These are phyloP conservation scores for Penicillium soppii DNA, from an alignment of 495 filamentous ascomycete genomes.

Conservation along the genomic window DNA sequence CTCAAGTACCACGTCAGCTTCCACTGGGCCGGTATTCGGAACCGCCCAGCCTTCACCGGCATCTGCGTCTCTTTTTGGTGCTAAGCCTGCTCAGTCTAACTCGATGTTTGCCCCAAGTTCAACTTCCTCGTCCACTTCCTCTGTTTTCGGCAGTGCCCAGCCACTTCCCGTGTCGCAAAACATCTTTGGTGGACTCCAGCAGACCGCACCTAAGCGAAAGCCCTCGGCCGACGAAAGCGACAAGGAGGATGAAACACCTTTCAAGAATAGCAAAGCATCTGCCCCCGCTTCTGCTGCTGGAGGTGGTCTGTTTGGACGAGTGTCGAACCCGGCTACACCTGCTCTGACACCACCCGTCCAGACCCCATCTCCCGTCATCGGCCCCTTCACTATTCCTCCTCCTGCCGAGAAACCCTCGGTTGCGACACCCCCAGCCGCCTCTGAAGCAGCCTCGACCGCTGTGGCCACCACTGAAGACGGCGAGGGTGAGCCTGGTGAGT, in stretches of 20 bases:
- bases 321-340: conserved; percentile 33
- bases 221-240: conserved; percentile 24
- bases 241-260: conserved; percentile 24
- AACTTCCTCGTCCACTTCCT: conserved; percentile 11
- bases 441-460: conserved; percentile 59
- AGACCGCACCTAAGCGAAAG: conserved; percentile 16
- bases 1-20: not conserved
- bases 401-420: conserved; percentile 31
- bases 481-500: conserved; percentile 48
- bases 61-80: not conserved
- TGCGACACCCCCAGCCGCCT: conserved; percentile 26
- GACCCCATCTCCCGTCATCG: not conserved
- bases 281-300: conserved; percentile 32
- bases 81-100: not conserved
- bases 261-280: conserved; percentile 22
- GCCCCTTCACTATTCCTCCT: conserved; percentile 16
- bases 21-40: not conserved
- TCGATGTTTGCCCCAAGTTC: conserved; percentile 18
- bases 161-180: conserved; percentile 42
- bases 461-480: conserved; percentile 59
- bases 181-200: conserved; percentile 59
- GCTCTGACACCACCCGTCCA: not conserved
- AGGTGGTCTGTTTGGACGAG: conserved; percentile 59
- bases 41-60: not conserved
- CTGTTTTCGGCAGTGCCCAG: conserved; percentile 24